Percentiles rank a stretch among this genome's conserved stretches.
phyloP scores from a whole-genome alignment of 495 filamentous ascomycete species.

The Terfezia boudieri region DNA sequence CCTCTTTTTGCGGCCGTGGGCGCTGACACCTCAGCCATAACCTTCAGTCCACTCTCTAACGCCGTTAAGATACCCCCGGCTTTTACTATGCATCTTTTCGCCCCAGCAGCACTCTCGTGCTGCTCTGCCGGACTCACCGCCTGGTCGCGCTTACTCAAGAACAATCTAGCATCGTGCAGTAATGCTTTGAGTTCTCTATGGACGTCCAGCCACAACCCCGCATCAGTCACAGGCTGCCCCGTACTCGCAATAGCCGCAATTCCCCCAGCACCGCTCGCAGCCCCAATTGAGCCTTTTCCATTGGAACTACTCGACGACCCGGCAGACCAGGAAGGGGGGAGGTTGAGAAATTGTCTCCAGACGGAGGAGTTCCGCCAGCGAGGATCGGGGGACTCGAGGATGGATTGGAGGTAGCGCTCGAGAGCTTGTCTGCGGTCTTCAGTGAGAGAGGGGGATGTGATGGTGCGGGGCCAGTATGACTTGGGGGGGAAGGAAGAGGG shows the following conservation, averaged over 20 bases:
- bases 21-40: constrained; percentile 12
- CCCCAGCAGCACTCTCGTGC: constrained; percentile 57
- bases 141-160: constrained; percentile 52
- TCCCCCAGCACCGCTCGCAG: constrained; percentile 14
- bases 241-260: constrained; percentile 22
- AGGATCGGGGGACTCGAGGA: constrained; percentile 50
- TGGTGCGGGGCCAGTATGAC: constrained; percentile 66
- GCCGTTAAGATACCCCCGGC: constrained; percentile 42
- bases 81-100: constrained; percentile 61
- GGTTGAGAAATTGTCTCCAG: constrained; percentile 72
- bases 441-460: constrained; percentile 50
- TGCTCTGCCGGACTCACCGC: constrained; percentile 41
- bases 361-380: constrained; percentile 68
- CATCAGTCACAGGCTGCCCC: constrained; percentile 39
- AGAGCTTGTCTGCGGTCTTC: constrained; percentile 55
- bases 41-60: constrained; percentile 49
- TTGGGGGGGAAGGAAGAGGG: constrained; percentile 54
- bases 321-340: constrained; percentile 34
- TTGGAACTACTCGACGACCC: constrained; percentile 25
- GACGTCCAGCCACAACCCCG: constrained; percentile 67
- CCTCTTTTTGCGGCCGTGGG: constrained; percentile 20
- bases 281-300: constrained; percentile 19
- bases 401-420: constrained; percentile 59
- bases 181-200: constrained; percentile 61
- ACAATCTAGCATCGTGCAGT: constrained; percentile 60